These are phyloP conservation scores for Lagerstroemia speciosa DNA, from an alignment of 345 rosid genomes.

Conservation along the genomic window DNA sequence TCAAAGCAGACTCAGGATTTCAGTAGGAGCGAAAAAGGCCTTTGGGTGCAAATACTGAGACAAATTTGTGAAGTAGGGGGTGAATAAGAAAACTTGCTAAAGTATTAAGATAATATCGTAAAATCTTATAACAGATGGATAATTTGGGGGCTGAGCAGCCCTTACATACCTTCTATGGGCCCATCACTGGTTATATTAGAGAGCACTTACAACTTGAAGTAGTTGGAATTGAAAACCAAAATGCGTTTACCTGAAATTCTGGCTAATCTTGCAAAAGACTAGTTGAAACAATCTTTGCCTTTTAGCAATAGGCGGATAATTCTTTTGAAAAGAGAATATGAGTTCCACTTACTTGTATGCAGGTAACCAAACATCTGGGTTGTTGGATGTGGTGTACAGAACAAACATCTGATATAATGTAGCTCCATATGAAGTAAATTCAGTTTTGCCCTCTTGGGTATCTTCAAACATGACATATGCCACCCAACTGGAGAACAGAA, in stretches of 20 bases:
- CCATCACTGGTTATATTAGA: not conserved
- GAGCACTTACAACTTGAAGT: not conserved
- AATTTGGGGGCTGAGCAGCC: too few relatives aligned
- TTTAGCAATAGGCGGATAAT: not conserved
- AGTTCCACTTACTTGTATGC: slow-evolving; percentile 79
- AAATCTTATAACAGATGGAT: too few relatives aligned
- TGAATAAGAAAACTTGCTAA: too few relatives aligned
- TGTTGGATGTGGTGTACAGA: slow-evolving; percentile 92
- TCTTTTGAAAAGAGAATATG: not conserved
- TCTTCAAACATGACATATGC: slow-evolving; percentile 97
- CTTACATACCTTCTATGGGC: too few relatives aligned
- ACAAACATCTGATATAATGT: slow-evolving; percentile 86
- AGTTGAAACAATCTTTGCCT: not conserved
- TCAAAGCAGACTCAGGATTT: not conserved
- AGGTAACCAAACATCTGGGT: slow-evolving; percentile 97
- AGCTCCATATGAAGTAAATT: slow-evolving; percentile 66
- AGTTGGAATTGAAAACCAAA: not conserved
- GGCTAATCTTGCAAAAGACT: not conserved
- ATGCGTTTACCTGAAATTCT: not conserved
- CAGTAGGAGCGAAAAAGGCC: not conserved
- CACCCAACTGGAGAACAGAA: slow-evolving; percentile 85
- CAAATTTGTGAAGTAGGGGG: not conserved
- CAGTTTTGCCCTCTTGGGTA: slow-evolving; percentile 63
- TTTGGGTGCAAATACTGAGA: not conserved
- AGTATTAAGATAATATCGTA: too few relatives aligned